A percentile compares a stretch with the other conserved stretches of the same genome.
Evolutionary conservation across 2,329 filamentous ascomycete species (phyloP).

Genomic region (Tolypocladium capitatum): DNA sequence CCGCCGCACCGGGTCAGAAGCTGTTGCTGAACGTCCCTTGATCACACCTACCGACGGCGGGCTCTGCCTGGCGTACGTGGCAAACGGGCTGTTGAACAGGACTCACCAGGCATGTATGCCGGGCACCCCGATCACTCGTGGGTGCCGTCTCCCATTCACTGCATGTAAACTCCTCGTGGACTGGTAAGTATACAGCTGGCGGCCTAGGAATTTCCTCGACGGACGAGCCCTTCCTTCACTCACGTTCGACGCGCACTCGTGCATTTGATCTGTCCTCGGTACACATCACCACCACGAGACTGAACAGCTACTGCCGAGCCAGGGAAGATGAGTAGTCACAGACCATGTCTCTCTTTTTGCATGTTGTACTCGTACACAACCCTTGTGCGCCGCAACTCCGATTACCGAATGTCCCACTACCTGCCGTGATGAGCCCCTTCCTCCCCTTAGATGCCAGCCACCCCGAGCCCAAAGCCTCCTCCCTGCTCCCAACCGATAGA

Average conservation of each 20-base stretch:
- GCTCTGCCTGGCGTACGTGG: background rate
- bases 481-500: background rate
- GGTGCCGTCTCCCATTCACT: too few species aligned
- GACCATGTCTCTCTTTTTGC: background rate
- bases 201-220: too few species aligned
- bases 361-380: background rate
- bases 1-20: background rate
- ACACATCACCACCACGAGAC: background rate
- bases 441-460: background rate
- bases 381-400: background rate
- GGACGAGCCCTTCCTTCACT: too few species aligned
- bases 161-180: too few species aligned
- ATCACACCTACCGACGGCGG: too few species aligned
- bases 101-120: background rate
- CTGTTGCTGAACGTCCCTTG: background rate
- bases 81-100: background rate
- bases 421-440: background rate
- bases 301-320: background rate
- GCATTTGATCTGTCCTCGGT: background rate
- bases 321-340: background rate
- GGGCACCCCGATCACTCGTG: too few species aligned
- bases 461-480: background rate
- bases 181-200: too few species aligned
- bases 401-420: background rate
- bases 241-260: background rate